Conservation (phyloP, 805 yeast genomes). For the Spathaspora hagerdaliae region DNA sequence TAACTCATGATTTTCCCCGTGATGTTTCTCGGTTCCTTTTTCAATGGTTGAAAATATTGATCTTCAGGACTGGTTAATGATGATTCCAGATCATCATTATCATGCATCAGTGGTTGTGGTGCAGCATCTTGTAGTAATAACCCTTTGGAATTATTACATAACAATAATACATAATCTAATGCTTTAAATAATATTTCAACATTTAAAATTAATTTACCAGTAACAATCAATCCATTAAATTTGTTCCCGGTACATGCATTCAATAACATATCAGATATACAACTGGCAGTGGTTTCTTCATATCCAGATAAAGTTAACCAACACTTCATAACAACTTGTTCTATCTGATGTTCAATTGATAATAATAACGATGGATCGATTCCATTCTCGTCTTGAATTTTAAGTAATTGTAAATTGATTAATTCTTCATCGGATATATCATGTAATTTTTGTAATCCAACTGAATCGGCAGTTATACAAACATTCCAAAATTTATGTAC, state of each 20-base stretch:
- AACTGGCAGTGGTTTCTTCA: slow-evolving; percentile 86
- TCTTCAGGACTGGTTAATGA: slow-evolving; percentile 1
- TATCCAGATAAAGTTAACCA: slow-evolving; percentile 87
- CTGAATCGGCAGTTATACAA: slow-evolving; percentile 57
- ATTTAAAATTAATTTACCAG: slow-evolving; percentile 69
- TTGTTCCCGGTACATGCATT: slow-evolving; percentile 74
- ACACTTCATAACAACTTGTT: slow-evolving; percentile 53
- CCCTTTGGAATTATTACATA: slow-evolving; percentile 12
- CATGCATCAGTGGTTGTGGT: background rate
- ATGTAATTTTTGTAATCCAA: slow-evolving; percentile 38
- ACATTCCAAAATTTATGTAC: slow-evolving; percentile 97
- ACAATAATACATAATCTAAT: slow-evolving; percentile 47
- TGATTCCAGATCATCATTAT: slow-evolving; percentile 8
- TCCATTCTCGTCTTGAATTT: slow-evolving; percentile 3
- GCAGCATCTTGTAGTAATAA: background rate
- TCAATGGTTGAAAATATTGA: slow-evolving; percentile 32
- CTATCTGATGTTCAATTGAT: slow-evolving; percentile 61
- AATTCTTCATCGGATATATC: slow-evolving; percentile 8
- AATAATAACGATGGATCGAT: slow-evolving; percentile 37
- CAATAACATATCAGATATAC: slow-evolving; percentile 88
- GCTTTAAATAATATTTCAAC: slow-evolving; percentile 76
- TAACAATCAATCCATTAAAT: slow-evolving; percentile 58
- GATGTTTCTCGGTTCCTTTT: slow-evolving; percentile 74
- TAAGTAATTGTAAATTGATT: slow-evolving; percentile 1
- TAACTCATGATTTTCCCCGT: slow-evolving; percentile 89